Evolutionary conservation across 495 filamentous ascomycete species (phyloP).

Genomic region (Neurospora sp.): DNA sequence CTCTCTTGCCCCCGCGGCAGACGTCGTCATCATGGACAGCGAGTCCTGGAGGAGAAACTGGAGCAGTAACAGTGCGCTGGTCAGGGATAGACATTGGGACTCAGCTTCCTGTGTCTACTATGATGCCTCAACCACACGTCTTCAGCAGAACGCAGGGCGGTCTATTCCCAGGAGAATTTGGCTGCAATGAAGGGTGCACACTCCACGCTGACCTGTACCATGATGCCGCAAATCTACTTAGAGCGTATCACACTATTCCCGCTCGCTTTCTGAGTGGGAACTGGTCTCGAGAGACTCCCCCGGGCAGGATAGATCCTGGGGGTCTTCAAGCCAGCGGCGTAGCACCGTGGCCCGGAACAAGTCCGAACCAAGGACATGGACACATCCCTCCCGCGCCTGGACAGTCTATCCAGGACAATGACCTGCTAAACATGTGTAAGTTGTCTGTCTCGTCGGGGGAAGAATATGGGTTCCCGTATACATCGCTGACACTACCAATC

Average conservation of each 20-base stretch:
- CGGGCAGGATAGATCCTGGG: conserved; percentile 4
- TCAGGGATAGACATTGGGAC: conserved; percentile 8
- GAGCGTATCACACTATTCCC: conserved; percentile 10
- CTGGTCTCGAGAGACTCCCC: conserved; percentile 5
- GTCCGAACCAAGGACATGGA: conserved; percentile 3
- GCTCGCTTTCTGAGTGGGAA: conserved; percentile 1
- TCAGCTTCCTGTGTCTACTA: conserved; percentile 2
- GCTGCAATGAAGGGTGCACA: conserved; percentile 18
- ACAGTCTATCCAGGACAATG: conserved; percentile 13
- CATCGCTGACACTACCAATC: not conserved
- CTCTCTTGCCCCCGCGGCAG: conserved; percentile 5
- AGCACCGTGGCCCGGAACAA: conserved; percentile 6
- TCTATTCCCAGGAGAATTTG: conserved; percentile 6
- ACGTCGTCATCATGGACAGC: conserved; percentile 8
- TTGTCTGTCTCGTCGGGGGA: not conserved
- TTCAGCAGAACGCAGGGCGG: conserved; percentile 13
- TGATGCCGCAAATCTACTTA: conserved; percentile 17
- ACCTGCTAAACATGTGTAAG: conserved; percentile 26
- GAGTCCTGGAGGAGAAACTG: conserved; percentile 1
- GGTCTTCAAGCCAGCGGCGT: not conserved
- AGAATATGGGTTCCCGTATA: not conserved
- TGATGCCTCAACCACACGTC: conserved; percentile 5
- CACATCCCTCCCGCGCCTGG: conserved; percentile 8
- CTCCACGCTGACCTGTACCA: conserved; percentile 22
- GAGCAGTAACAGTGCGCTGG: conserved; percentile 9